A percentile compares a stretch with the other conserved stretches of the same genome.
These are phyloP conservation scores for Aspergillus terreus DNA, from an alignment of 2,329 filamentous ascomycete species.

Conservation along the genomic window DNA sequence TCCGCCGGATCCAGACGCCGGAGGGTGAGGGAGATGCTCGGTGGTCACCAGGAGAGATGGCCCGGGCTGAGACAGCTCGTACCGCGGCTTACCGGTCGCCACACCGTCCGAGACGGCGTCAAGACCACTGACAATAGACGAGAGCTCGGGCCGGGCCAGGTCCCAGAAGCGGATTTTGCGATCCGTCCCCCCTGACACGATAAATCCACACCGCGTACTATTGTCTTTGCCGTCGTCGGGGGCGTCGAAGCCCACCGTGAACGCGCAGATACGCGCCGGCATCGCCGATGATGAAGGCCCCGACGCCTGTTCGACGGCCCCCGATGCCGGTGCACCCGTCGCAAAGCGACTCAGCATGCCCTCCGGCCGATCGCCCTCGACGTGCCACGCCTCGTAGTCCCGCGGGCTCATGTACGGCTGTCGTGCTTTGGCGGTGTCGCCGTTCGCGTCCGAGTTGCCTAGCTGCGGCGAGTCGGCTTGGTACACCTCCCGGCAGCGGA, in stretches of 20 bases:
- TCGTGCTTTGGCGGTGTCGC: constrained; percentile 20
- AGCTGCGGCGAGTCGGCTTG: constrained; percentile 49
- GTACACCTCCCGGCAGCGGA: constrained; percentile 83
- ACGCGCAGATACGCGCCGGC: constrained; percentile 62
- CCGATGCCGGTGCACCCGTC: constrained; percentile 35
- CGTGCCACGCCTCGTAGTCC: constrained; percentile 77
- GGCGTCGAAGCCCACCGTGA: constrained; percentile 68
- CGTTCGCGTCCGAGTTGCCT: constrained; percentile 19
- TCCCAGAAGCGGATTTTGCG: constrained; percentile 96
- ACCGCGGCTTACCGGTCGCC: constrained; percentile 58
- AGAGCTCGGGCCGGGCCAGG: constrained; percentile 70
- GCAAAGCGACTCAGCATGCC: constrained; percentile 84
- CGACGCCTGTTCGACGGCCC: constrained; percentile 57
- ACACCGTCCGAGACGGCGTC: constrained; percentile 58
- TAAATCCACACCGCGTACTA: constrained; percentile 68
- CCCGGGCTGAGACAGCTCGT: constrained; percentile 61
- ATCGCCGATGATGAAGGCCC: constrained; percentile 13
- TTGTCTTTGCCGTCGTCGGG: constrained; percentile 58
- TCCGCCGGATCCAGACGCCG: constrained; percentile 23
- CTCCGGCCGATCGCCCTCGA: constrained; percentile 85
- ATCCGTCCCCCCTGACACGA: constrained; percentile 84
- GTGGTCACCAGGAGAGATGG: constrained; percentile 63
- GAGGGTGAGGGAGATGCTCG: constrained; percentile 53
- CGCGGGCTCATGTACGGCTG: constrained; percentile 37
- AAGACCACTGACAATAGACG: constrained; percentile 75